Base-by-base conservation (phyloP, 257 asterid genomes). In the Coffea canephora region DNA sequence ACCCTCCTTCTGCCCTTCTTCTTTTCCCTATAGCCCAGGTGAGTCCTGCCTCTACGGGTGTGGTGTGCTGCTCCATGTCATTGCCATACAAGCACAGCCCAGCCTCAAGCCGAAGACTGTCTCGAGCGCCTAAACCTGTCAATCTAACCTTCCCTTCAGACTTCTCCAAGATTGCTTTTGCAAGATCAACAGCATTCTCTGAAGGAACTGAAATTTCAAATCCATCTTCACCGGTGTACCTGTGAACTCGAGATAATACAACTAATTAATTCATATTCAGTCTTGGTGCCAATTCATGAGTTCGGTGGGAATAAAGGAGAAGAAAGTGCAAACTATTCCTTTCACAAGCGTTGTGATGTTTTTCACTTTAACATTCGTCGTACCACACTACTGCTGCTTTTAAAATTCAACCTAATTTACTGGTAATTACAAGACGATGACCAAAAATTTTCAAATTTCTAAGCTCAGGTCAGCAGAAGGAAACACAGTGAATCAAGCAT, bases 181-280 rank as follows among this genome's bases (percentile, higher is more conserved):
- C 95, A 9, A 96, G 96, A 83, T 92, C 99, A 59, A 92, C 89
- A 27, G 98, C 98, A 36, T 90, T 78, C 85, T 94, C 98, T 27
- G 94, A 89, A 54, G 99, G 98, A 54, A 94, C 97, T 43, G 99
- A 96, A 57, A 96, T 94, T 87, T 96, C 99, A 67, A 96, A 96
- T 74, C 99, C 99, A 81, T 96, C 99, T 89, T 96, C 99, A 46
- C 99, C 98, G 0, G 98, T 96, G 80, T 94, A 96, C 91, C 99
- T 96, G 91, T 73, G 74, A 83, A 85, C 76, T 81, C 84, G 62
- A 80, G 61, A 14, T 54, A 59, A 10, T 46, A 64, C 71, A 79
- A 76, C 80, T 68, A 21, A 27, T 73, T 34, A 27, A 1, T 45
- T 34, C 15, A 68, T 8, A 25, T 43, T 62, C 78, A 23, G 55